A percentile compares a stretch with the other conserved stretches of the same genome.
Conservation (phyloP, 2,329 filamentous ascomycete species). For the Nigrospora oryzae region DNA sequence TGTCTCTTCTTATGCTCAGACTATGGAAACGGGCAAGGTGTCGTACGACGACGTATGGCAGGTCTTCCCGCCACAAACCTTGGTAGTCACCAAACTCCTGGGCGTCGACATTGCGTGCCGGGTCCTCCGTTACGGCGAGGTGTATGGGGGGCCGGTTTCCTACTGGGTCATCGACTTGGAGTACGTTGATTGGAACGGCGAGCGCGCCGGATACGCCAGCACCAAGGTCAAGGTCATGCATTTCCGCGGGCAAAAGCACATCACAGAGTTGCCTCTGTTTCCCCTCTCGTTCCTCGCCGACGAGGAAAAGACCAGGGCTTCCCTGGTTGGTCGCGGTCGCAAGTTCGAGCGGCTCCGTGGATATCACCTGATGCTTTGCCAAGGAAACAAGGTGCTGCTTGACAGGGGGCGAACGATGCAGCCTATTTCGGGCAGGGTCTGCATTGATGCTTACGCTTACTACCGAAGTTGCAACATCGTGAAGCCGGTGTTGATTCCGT, state of each 20-base stretch:
- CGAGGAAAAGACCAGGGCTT: constrained; percentile 12
- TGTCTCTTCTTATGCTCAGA: constrained; percentile 15
- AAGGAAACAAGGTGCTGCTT: constrained; percentile 19
- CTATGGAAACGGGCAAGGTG: constrained; percentile 19
- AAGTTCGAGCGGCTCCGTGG: constrained; percentile 23
- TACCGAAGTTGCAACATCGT: no score
- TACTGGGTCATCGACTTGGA: constrained; percentile 20
- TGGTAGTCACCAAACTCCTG: constrained; percentile 20
- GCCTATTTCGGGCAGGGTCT: no score
- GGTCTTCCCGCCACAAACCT: constrained; percentile 22
- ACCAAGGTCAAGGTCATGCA: constrained; percentile 13
- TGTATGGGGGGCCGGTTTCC: constrained; percentile 1
- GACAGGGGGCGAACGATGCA: not conserved
- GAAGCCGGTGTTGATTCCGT: no score
- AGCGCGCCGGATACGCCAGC: constrained; percentile 17
- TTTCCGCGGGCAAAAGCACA: constrained; percentile 16
- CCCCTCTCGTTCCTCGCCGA: constrained; percentile 19
- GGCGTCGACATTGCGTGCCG: constrained; percentile 26
- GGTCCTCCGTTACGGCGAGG: constrained; percentile 19
- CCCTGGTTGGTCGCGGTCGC: constrained; percentile 19
- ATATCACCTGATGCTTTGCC: constrained; percentile 19
- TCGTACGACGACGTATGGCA: constrained; percentile 23
- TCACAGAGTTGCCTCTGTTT: constrained; percentile 17
- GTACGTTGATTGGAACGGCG: constrained; percentile 27
- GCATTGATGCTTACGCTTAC: no score